Base-by-base conservation (phyloP, 1,139 yeast species). In the Kluyveromyces marxianus region DNA sequence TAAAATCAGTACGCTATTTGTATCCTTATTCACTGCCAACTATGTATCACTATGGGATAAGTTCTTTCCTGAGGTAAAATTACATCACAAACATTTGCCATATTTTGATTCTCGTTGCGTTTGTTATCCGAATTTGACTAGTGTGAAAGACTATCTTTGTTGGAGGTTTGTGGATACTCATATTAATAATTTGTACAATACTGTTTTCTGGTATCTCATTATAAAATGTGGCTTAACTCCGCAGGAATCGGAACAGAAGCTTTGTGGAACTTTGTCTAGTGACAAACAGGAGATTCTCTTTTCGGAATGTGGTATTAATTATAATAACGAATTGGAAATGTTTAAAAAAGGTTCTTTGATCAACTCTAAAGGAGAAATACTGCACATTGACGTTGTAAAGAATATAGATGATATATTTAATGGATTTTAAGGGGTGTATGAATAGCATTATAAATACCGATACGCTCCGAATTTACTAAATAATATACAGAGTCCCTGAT, bases 91-190 rank as follows among this genome's bases (percentile, higher is more conserved):
- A 7, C 71, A 76, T 49, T 64, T 92, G 42, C 98, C 98, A 0
- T 81, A 84, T 33, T 92, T 92, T 65, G 99, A 92, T 66, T 89
- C 95, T 0, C 69, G 99, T 40, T 95, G 95, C 1, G 95, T 92
- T 8, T 69, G 80, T 2, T 92, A 92, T 57, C 99, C 99, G 0
- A 77, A 75, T 47, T 55, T 69, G 28, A 58, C 69, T 7, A 69
- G 72, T 2, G 72, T 90, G 2, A 71, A 86, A 45, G 97, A 92
- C 62, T 94, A 94, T 60, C 76, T 94, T 52, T 70, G 85, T 46
- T 94, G 99, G 99, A 73, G 99, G 55, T 97, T 88, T 62, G 98
- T 84, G 1, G 99, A 92, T 62, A 92, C 98, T 48, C 98, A 92
- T 66, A 92, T 92, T 47, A 92, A 92, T 62, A 92, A 92, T 62